A percentile compares a stretch with the other conserved stretches of the same genome.
Evolutionary conservation across 2,329 filamentous ascomycete species (phyloP).

Genomic region (Zymoseptoria pseudotritici): DNA sequence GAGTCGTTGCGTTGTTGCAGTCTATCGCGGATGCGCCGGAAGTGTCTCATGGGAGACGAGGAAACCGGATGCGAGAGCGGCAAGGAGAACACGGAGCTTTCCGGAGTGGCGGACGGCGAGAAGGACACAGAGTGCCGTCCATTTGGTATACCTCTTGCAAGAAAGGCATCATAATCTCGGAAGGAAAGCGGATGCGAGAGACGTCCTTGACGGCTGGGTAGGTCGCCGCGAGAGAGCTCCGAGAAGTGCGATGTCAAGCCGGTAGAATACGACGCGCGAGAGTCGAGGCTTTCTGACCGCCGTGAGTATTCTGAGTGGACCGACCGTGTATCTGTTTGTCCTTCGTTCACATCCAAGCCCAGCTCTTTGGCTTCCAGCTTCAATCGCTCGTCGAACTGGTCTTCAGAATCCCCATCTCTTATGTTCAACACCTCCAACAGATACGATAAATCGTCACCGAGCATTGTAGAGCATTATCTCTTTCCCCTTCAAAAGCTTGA

Average conservation of each 20-base stretch:
- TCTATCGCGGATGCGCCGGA: slow-evolving; percentile 27
- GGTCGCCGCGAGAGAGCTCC: slow-evolving; percentile 24
- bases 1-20: slow-evolving; percentile 23
- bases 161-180: slow-evolving; percentile 29
- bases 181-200: slow-evolving; percentile 25
- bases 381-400: slow-evolving; percentile 23
- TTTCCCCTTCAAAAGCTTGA: not conserved
- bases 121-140: slow-evolving; percentile 24
- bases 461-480: not conserved
- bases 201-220: slow-evolving; percentile 2
- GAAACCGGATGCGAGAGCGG: slow-evolving; percentile 19
- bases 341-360: slow-evolving; percentile 17
- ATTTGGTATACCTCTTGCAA: slow-evolving; percentile 20
- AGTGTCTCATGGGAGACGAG: slow-evolving; percentile 25
- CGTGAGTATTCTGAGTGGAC: slow-evolving; percentile 13
- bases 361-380: slow-evolving; percentile 22
- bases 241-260: slow-evolving; percentile 29
- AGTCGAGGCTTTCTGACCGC: slow-evolving; percentile 27
- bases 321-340: not conserved
- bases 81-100: slow-evolving; percentile 26
- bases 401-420: slow-evolving; percentile 23
- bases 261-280: slow-evolving; percentile 28
- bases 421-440: slow-evolving; percentile 26
- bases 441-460: slow-evolving; percentile 18
- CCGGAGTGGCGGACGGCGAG: slow-evolving; percentile 25